phyloP scores from a whole-genome alignment of 768 basidiomycete species.

The Boletellus sp. region DNA sequence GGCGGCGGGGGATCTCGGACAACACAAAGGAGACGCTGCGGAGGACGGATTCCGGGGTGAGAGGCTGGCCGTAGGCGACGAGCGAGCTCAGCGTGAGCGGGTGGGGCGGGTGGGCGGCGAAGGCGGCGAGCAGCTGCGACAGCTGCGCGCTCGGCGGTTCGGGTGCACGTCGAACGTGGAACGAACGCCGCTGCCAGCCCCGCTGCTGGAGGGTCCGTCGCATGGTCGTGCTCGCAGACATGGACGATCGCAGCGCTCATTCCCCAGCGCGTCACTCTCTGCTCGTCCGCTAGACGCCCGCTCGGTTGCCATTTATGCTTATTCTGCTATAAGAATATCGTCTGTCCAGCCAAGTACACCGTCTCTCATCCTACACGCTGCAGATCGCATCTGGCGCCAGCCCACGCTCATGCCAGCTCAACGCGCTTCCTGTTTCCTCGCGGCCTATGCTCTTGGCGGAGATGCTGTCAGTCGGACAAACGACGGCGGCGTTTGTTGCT shows the following conservation, averaged over 20 bases:
- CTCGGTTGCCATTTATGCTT: not conserved
- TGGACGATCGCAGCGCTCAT: too few relatives aligned
- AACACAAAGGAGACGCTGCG: slow-evolving; percentile 72
- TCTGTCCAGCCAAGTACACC: slow-evolving; percentile 23
- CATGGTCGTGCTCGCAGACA: not conserved
- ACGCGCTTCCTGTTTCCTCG: slow-evolving; percentile 22
- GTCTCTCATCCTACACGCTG: slow-evolving; percentile 9
- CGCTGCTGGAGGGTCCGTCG: not conserved
- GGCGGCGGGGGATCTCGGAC: slow-evolving; percentile 71
- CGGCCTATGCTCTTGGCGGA: slow-evolving; percentile 18
- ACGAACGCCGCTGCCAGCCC: slow-evolving; percentile 8
- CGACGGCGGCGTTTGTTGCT: slow-evolving; percentile 3
- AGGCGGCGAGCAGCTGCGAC: slow-evolving; percentile 57
- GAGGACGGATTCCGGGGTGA: slow-evolving; percentile 66
- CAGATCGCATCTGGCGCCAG: not conserved
- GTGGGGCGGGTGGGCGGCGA: slow-evolving; percentile 58
- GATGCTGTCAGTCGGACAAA: not conserved
- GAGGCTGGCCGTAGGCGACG: slow-evolving; percentile 71
- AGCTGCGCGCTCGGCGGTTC: slow-evolving; percentile 50
- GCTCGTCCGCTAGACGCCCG: not conserved
- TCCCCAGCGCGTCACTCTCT: not conserved
- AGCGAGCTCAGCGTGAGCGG: slow-evolving; percentile 71
- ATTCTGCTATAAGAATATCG: slow-evolving; percentile 10
- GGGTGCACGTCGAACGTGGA: slow-evolving; percentile 40
- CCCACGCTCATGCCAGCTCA: slow-evolving; percentile 19